Percentiles rank a stretch among this genome's conserved stretches.
phyloP scores from a whole-genome alignment of 495 filamentous ascomycete species.

The Hyaloscypha variabilis region DNA sequence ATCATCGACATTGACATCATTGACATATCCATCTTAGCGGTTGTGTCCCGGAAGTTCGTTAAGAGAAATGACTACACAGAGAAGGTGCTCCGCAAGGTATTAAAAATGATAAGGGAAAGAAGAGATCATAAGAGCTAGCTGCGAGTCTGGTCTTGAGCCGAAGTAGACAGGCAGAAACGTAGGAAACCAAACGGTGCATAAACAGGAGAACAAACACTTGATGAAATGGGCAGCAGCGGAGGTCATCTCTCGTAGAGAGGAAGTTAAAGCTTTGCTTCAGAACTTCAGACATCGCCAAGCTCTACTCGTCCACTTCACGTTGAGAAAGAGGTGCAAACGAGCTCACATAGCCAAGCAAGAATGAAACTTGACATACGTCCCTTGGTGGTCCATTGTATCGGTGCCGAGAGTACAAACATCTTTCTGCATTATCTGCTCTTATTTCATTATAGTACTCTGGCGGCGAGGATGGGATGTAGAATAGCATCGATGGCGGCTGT shows the following conservation, averaged over 20 bases:
- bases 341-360: background rate
- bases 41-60: background rate
- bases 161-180: too few relatives aligned
- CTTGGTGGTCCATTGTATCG: background rate
- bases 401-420: background rate
- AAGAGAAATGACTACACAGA: background rate
- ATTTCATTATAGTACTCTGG: background rate
- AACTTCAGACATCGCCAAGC: background rate
- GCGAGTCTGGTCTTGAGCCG: too few relatives aligned
- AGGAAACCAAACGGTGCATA: too few relatives aligned
- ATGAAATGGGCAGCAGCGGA: background rate
- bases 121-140: background rate
- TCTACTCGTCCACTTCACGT: background rate
- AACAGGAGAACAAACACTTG: background rate
- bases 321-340: background rate
- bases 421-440: background rate
- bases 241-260: background rate
- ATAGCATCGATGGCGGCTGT: background rate
- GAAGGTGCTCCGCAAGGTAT: background rate
- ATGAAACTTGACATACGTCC: background rate
- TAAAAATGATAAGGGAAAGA: background rate
- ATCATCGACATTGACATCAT: constrained; percentile 17
- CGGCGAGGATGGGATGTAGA: background rate
- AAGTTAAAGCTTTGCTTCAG: background rate
- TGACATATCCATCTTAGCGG: background rate